Evolutionary conservation across 2,329 filamentous ascomycete genomes (phyloP).

Genomic region (Hymenoscyphus repandus): DNA sequence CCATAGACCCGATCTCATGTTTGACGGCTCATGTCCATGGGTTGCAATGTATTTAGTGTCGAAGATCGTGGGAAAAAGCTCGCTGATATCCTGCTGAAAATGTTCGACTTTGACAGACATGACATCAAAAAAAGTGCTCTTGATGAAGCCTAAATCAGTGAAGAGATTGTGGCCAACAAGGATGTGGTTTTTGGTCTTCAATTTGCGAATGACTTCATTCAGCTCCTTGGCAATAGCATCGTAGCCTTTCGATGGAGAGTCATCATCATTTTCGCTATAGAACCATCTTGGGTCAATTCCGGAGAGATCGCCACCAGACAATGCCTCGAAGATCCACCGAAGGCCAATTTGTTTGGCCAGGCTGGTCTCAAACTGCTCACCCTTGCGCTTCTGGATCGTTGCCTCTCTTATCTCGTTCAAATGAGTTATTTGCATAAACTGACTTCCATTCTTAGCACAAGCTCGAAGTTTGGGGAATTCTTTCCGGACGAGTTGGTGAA

Average conservation of each 20-base stretch:
- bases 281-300: conserved; percentile 32
- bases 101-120: conserved; percentile 49
- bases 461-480: conserved; percentile 43
- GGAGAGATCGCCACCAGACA: conserved; percentile 27
- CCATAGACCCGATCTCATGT: conserved; percentile 41
- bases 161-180: conserved; percentile 63
- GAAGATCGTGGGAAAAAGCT: conserved; percentile 43
- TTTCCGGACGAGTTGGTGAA: conserved; percentile 60
- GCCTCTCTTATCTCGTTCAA: conserved; percentile 22
- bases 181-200: conserved; percentile 33
- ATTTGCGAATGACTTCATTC: conserved; percentile 15
- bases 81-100: conserved; percentile 46
- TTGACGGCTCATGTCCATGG: conserved; percentile 30
- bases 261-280: conserved; percentile 35
- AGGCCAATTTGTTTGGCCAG: conserved; percentile 26
- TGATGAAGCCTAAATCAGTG: conserved; percentile 58
- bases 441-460: conserved; percentile 21
- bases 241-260: conserved; percentile 14
- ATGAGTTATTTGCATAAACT: conserved; percentile 30
- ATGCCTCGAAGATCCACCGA: conserved; percentile 30
- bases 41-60: conserved; percentile 57
- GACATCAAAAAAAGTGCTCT: conserved; percentile 54
- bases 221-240: conserved; percentile 35
- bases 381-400: conserved; percentile 17
- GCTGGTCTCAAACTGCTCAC: conserved; percentile 11